Percentiles rank a stretch among this genome's conserved stretches.
Conservation (phyloP, 2,329 filamentous ascomycete species). For the Talaromyces piceae region DNA sequence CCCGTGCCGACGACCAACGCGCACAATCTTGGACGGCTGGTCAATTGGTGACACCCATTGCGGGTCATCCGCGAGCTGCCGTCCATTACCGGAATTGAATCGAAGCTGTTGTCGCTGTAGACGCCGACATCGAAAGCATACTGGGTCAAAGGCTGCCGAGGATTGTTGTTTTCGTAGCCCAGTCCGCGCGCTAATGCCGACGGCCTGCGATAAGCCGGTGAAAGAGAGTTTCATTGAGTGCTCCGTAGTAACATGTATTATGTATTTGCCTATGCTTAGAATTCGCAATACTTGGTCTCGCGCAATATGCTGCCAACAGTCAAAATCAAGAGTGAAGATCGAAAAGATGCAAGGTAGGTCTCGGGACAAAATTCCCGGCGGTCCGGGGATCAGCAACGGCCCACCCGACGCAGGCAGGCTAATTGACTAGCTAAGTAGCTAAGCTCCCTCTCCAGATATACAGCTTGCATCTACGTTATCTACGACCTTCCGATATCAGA, state of each 20-base stretch:
- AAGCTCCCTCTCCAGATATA: background rate
- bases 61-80: slow-evolving; percentile 57
- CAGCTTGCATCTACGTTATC: no score
- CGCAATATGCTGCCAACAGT: background rate
- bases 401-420: background rate
- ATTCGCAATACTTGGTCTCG: background rate
- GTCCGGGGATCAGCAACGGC: background rate
- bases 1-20: slow-evolving; percentile 60
- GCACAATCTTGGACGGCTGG: slow-evolving; percentile 72
- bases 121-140: slow-evolving; percentile 29
- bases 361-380: background rate
- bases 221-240: background rate
- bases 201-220: slow-evolving; percentile 19
- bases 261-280: background rate
- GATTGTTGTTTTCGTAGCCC: slow-evolving; percentile 16
- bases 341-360: background rate
- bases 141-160: slow-evolving; percentile 21
- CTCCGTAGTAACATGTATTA: background rate
- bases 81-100: slow-evolving; percentile 23
- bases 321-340: background rate
- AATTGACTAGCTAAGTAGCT: background rate
- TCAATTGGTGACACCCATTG: slow-evolving; percentile 81
- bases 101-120: slow-evolving; percentile 33
- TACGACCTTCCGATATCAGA: no score
- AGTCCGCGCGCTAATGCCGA: slow-evolving; percentile 18